Conservation (phyloP, 108 stramenopile species). For the Skeletonema menzelii region DNA sequence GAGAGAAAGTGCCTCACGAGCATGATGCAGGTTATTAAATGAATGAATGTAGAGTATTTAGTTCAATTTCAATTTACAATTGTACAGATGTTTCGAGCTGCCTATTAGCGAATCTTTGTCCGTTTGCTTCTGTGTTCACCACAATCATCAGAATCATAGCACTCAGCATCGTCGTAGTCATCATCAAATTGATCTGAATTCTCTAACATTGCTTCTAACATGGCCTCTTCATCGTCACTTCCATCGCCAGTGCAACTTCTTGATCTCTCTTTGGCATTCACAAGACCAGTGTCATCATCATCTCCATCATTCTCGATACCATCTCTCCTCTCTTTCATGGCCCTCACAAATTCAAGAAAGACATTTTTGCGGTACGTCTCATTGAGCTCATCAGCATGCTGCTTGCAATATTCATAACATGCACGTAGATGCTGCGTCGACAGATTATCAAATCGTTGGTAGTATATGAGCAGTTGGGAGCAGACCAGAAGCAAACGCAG, state of each 20-base stretch:
- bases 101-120: not conserved
- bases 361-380: slow-evolving; percentile 71
- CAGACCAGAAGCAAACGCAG: slow-evolving; percentile 76
- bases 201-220: slow-evolving; percentile 74
- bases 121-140: not conserved
- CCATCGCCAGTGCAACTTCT: slow-evolving; percentile 19
- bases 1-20: too few relatives aligned
- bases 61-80: too few relatives aligned
- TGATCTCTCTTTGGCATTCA: not conserved
- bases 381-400: slow-evolving; percentile 54
- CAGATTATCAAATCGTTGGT: slow-evolving; percentile 65
- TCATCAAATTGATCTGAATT: slow-evolving; percentile 62
- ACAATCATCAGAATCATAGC: slow-evolving; percentile 21
- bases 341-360: slow-evolving; percentile 72
- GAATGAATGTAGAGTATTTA: too few relatives aligned
- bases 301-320: not conserved
- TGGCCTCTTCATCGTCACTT: slow-evolving; percentile 59
- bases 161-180: slow-evolving; percentile 52
- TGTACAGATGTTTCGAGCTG: not conserved
- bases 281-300: not conserved
- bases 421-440: slow-evolving; percentile 41
- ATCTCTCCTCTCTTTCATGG: slow-evolving; percentile 60
- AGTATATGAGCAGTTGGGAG: slow-evolving; percentile 74
- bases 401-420: slow-evolving; percentile 69
- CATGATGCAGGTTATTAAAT: too few relatives aligned